phyloP scores from a whole-genome alignment of 352 stramenopile species.

The Phytopythium oedochilum region DNA sequence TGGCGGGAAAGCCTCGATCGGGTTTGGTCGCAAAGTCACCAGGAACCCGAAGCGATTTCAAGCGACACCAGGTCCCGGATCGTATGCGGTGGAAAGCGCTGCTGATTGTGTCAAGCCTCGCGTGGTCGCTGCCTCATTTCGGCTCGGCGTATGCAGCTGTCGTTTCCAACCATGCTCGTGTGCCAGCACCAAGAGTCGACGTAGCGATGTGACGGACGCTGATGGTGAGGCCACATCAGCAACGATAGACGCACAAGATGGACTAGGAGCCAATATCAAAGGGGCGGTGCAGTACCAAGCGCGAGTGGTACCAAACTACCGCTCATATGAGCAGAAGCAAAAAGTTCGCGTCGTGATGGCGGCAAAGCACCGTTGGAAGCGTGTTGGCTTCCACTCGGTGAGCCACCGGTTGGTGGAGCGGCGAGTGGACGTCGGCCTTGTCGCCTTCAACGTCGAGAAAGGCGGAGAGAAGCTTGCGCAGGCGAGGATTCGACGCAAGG shows the following conservation, averaged over 20 bases:
- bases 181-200: conserved; percentile 2
- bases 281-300: conserved; percentile 7
- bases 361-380: conserved; percentile 14
- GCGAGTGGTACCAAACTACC: conserved; percentile 11
- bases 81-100: conserved; percentile 20
- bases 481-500: conserved; percentile 5
- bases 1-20: conserved; percentile 8
- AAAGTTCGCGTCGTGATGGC: conserved; percentile 16
- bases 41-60: conserved; percentile 4
- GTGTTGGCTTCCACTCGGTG: conserved; percentile 13
- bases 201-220: background rate
- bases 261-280: background rate
- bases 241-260: conserved; percentile 7
- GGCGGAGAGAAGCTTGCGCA: conserved; percentile 11
- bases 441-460: conserved; percentile 16
- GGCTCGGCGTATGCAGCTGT: conserved; percentile 6
- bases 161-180: conserved; percentile 19
- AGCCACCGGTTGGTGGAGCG: conserved; percentile 25
- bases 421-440: conserved; percentile 10
- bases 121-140: conserved; percentile 1
- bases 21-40: conserved; percentile 10
- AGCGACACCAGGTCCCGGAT: conserved; percentile 16
- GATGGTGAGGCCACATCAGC: conserved; percentile 12
- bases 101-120: conserved; percentile 15
- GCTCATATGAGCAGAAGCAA: conserved; percentile 22